Evolutionary conservation across 495 filamentous ascomycete species (phyloP).

Genomic region (Talaromyces stipitatus): DNA sequence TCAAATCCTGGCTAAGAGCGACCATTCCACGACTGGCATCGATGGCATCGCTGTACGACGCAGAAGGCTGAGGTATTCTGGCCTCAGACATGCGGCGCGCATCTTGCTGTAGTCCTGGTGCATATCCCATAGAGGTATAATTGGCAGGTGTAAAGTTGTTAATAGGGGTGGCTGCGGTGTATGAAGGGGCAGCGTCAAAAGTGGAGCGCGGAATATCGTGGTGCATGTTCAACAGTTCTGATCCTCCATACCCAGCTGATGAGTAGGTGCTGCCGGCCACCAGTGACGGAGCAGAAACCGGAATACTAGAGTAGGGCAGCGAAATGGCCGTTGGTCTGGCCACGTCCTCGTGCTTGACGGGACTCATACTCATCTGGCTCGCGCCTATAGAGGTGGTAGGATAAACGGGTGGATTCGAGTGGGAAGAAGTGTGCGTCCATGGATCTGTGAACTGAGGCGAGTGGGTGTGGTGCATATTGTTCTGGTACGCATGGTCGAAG

Average conservation of each 20-base stretch:
- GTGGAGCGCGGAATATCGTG: constrained; percentile 57
- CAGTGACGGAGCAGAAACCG: constrained; percentile 63
- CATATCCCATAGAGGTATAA: constrained; percentile 50
- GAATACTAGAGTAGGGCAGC: constrained; percentile 65
- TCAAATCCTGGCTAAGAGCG: constrained; percentile 78
- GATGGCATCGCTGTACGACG: constrained; percentile 41
- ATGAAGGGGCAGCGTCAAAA: constrained; percentile 52
- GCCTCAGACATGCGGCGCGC: constrained; percentile 71
- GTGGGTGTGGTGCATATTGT: constrained; percentile 57
- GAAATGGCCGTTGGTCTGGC: constrained; percentile 56
- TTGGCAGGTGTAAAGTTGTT: constrained; percentile 54
- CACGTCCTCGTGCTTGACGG: constrained; percentile 49
- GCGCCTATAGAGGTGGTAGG: constrained; percentile 28
- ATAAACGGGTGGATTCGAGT: constrained; percentile 47
- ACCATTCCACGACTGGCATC: constrained; percentile 89
- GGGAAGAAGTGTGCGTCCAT: constrained; percentile 60
- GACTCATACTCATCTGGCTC: constrained; percentile 42
- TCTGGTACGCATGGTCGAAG: constrained; percentile 72
- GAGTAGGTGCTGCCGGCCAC: constrained; percentile 64
- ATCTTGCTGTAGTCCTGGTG: constrained; percentile 48
- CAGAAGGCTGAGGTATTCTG: constrained; percentile 29
- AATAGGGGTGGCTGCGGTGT: constrained; percentile 62
- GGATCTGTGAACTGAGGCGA: constrained; percentile 89
- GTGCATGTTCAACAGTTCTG: constrained; percentile 65
- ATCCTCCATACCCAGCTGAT: constrained; percentile 52